phyloP scores from a whole-genome alignment of 2,329 filamentous ascomycete species.

The Ophiostoma montium region DNA sequence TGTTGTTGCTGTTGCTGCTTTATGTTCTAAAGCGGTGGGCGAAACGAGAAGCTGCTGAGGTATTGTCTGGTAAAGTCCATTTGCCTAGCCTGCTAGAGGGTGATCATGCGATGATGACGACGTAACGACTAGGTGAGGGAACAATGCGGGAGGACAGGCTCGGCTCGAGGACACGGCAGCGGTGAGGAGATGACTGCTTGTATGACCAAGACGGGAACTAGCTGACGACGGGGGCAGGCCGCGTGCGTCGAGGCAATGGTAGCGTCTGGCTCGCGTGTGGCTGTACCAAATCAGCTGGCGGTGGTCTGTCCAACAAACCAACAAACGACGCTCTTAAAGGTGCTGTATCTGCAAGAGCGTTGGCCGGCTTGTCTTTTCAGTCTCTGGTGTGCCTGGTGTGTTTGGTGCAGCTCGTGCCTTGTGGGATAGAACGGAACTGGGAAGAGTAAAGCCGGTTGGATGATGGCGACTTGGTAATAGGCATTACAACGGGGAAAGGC shows the following conservation, averaged over 20 bases:
- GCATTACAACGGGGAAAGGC: neutral
- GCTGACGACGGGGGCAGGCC: neutral
- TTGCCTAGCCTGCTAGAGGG: conserved; percentile 1
- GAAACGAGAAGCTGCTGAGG: conserved; percentile 4
- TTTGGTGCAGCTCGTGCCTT: neutral
- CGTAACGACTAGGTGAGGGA: too few species aligned
- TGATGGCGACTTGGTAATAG: too few species aligned
- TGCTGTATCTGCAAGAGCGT: too few species aligned
- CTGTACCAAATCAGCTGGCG: conserved; percentile 1
- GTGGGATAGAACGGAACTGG: neutral
- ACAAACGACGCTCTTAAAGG: neutral
- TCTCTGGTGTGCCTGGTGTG: too few species aligned
- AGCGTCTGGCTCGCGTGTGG: neutral
- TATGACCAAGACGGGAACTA: neutral
- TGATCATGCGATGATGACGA: too few species aligned
- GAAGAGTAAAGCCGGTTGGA: too few species aligned
- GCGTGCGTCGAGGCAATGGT: neutral
- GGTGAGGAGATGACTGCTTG: neutral
- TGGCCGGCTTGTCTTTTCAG: too few species aligned
- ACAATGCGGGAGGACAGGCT: neutral
- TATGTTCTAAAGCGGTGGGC: conserved; percentile 4
- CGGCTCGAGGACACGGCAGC: neutral
- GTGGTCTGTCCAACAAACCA: conserved; percentile 2
- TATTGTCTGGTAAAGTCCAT: conserved; percentile 10
- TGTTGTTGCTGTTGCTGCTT: neutral